Evolutionary conservation across 805 yeast genomes (phyloP), one percentile per base, ranked within the genome.

Genomic region (Cyberlindnera veronae): DNA sequence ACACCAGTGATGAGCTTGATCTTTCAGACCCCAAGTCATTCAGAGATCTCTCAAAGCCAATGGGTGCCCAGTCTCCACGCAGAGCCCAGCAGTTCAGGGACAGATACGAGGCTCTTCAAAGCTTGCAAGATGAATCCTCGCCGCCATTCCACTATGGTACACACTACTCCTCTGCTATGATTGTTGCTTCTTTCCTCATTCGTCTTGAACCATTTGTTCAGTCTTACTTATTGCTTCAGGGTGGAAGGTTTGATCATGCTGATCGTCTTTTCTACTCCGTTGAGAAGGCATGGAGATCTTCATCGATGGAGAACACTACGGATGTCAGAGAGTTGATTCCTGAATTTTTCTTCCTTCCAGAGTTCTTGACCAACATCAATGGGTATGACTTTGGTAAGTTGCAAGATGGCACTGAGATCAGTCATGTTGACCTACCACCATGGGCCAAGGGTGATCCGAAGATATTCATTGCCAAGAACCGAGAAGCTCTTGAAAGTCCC

Each of bases 91-190:
- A 77, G 52, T 88, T 87, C 52, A 63, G 67, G 34, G 93, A 86
- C 41, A 62, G 96, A 38, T 89, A 71, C 51, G 81, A 81, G 16
- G 89, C 95, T 0, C 62, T 86, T 18, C 72, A 66, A 17, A 78
- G 84, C 39, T 64, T 88, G 41, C 52, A 73, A 14, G 89, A 83
- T 47, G 67, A 62, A 0, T 54, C 64, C 5, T 68, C 87, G 0
- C 88, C 89, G 0, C 85, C 95, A 0, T 88, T 88, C 60, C 95
- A 88, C 58, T 88, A 88, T 54, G 96, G 96, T 2, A 89, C 96
- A 0, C 96, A 88, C 59, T 88, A 88, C 57, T 87, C 95, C 0
- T 85, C 95, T 0, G 95, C 96, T 0, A 89, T 88, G 96, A 87
- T 88, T 55, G 95, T 87, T 2, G 74, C 95, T 0, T 83, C 93